Evolutionary conservation across 2,329 filamentous ascomycete genomes (phyloP).

Genomic region (Apiospora phragmitis): DNA sequence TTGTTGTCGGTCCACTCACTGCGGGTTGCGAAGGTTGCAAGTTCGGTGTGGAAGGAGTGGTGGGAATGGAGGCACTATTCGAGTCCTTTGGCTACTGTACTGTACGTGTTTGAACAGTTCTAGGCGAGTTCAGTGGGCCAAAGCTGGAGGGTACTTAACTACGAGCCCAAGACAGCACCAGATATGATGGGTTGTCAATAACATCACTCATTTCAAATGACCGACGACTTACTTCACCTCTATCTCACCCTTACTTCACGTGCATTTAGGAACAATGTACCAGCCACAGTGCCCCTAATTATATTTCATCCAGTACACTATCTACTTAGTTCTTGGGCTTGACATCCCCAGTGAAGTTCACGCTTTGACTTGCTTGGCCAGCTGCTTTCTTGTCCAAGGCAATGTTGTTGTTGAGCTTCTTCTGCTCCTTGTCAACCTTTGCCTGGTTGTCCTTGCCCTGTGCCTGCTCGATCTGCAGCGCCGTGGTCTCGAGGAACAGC

Average conservation of each 20-base stretch:
- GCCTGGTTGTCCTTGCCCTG: conserved; percentile 42
- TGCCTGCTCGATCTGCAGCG: conserved; percentile 52
- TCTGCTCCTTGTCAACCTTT: conserved; percentile 47
- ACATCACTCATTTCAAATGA: neutral
- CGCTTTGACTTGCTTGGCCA: conserved; percentile 36
- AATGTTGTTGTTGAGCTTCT: conserved; percentile 56
- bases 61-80: neutral
- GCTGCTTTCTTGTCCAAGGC: conserved; percentile 35
- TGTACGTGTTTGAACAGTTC: neutral
- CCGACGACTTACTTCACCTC: neutral
- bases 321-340: conserved; percentile 10
- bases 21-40: neutral
- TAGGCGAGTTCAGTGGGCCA: neutral
- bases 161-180: neutral
- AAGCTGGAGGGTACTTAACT: neutral
- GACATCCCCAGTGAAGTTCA: conserved; percentile 32
- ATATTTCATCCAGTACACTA: neutral
- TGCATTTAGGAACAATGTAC: neutral
- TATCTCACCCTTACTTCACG: neutral
- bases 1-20: neutral
- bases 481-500: conserved; percentile 52
- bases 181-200: neutral
- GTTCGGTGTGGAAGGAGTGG: neutral
- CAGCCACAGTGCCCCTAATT: neutral
- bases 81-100: neutral